Evolutionary conservation across 768 basidiomycete species (phyloP).

Genomic region (Xerocomus spinulosus): DNA sequence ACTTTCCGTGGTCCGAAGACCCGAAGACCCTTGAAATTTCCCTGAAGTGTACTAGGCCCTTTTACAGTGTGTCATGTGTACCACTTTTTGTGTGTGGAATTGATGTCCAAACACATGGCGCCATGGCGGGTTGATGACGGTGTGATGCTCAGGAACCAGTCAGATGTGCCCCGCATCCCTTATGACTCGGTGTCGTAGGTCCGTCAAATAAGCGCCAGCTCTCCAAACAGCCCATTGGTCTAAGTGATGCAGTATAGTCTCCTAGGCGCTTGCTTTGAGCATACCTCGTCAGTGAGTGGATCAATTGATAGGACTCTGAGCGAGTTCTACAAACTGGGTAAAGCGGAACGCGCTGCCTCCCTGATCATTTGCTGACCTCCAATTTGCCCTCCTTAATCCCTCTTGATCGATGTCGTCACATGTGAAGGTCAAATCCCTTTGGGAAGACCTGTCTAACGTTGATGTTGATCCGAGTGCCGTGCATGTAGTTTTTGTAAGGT

Average conservation of each 20-base stretch:
- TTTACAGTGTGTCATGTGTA: background rate
- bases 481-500: slow-evolving; percentile 61
- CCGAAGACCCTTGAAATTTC: background rate
- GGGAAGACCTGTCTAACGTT: slow-evolving; percentile 90
- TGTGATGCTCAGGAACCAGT: slow-evolving; percentile 3
- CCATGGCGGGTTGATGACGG: background rate
- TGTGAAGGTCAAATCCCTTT: slow-evolving; percentile 49
- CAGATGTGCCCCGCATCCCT: background rate
- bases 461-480: slow-evolving; percentile 75
- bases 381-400: background rate
- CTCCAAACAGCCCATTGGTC: background rate
- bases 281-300: slow-evolving; percentile 9
- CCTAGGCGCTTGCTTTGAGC: background rate
- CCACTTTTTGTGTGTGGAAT: background rate
- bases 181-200: slow-evolving; percentile 26
- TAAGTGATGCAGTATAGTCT: background rate
- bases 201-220: too few species aligned
- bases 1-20: slow-evolving; percentile 2
- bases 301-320: slow-evolving; percentile 9
- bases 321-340: slow-evolving; percentile 1
- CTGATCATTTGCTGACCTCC: slow-evolving; percentile 2
- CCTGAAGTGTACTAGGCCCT: background rate
- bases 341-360: background rate
- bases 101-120: background rate
- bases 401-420: slow-evolving; percentile 6